Percentiles rank a stretch among this genome's conserved stretches.
Evolutionary conservation across 345 rosid species (phyloP).

Genomic region (Leavenworthia alabamica): DNA sequence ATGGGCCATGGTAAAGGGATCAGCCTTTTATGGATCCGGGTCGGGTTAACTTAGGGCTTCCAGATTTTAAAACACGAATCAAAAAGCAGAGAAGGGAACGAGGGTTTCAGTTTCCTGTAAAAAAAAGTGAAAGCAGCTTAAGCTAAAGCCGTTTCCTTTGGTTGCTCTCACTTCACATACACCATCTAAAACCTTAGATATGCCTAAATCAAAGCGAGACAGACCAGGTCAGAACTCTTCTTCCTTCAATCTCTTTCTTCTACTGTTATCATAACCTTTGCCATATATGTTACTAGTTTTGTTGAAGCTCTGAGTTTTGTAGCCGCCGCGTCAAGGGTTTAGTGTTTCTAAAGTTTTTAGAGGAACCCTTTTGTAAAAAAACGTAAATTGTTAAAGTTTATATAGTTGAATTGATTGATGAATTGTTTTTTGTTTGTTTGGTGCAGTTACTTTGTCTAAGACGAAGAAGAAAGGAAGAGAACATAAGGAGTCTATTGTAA

Average conservation of each 20-base stretch:
- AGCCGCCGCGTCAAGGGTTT: slow-evolving; percentile 30
- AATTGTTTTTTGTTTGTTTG: background rate
- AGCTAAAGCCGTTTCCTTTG: slow-evolving; percentile 23
- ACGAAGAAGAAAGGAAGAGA: slow-evolving; percentile 95
- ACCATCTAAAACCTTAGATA: slow-evolving; percentile 18
- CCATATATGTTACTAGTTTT: background rate
- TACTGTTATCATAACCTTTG: background rate
- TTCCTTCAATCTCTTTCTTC: background rate
- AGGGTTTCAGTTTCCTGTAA: slow-evolving; percentile 19
- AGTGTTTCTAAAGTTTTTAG: background rate
- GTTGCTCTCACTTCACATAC: background rate
- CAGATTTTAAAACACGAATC: too few species aligned
- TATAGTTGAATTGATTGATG: background rate
- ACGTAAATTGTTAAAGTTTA: background rate
- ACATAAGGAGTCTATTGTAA: slow-evolving; percentile 66
- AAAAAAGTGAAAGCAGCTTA: slow-evolving; percentile 8
- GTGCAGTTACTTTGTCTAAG: slow-evolving; percentile 82
- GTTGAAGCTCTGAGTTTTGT: background rate
- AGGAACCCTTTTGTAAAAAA: background rate
- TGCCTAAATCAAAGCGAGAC: slow-evolving; percentile 97
- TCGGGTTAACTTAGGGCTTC: too few species aligned
- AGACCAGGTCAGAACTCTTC: slow-evolving; percentile 43
- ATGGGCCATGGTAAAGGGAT: too few species aligned
- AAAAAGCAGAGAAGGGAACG: too few species aligned
- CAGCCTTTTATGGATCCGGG: too few species aligned